Conservation (phyloP, 2,329 filamentous ascomycete species). For the Colletotrichum siamense region DNA sequence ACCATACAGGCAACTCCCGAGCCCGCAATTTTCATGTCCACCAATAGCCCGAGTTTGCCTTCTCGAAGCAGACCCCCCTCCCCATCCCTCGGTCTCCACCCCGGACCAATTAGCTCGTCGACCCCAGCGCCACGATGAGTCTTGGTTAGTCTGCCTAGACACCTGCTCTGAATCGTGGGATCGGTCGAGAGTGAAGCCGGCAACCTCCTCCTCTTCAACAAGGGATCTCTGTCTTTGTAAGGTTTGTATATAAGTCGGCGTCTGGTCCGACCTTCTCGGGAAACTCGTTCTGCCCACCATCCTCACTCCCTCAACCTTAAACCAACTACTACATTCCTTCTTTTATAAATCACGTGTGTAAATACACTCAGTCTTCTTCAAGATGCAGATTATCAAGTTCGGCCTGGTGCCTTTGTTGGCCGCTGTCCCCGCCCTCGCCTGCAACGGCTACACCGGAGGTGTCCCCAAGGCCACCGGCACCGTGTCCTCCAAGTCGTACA, state of each 20-base stretch:
- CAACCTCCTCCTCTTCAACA: not conserved
- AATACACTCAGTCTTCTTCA: not conserved
- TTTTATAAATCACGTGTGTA: not conserved
- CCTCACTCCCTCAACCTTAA: not conserved
- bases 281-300: not conserved
- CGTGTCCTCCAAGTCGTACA: constrained; percentile 25
- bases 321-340: constrained; percentile 8
- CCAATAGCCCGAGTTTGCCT: not conserved
- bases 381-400: constrained; percentile 18
- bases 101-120: not conserved
- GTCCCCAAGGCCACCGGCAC: constrained; percentile 31
- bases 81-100: not conserved
- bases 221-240: not conserved
- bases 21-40: not conserved
- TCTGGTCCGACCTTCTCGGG: not conserved
- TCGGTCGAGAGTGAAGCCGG: not conserved
- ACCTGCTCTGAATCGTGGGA: not conserved
- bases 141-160: not conserved
- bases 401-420: constrained; percentile 28
- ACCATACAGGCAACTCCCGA: not conserved
- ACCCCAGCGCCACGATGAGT: not conserved
- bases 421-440: constrained; percentile 32
- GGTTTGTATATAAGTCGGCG: constrained; percentile 5
- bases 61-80: not conserved
- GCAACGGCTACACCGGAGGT: constrained; percentile 34